phyloP scores from a whole-genome alignment of 2,329 filamentous ascomycete species.

The Aspergillus tanneri region DNA sequence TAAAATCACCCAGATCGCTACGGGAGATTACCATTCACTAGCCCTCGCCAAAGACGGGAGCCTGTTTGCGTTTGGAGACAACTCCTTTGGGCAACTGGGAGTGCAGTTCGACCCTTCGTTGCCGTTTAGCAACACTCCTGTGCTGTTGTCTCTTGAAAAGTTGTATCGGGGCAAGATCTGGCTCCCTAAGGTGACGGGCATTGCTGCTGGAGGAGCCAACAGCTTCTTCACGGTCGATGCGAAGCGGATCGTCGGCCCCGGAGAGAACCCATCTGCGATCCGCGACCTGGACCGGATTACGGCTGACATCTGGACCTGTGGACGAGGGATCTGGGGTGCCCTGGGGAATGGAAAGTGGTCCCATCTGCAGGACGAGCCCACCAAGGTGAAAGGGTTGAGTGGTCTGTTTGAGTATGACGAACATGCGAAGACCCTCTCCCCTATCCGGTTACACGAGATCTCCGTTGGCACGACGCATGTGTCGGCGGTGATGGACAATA shows the following conservation, averaged over 20 bases:
- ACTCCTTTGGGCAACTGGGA: constrained; percentile 87
- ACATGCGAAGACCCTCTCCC: constrained; percentile 61
- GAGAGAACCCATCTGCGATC: constrained; percentile 42
- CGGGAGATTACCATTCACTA: constrained; percentile 84
- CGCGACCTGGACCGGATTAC: constrained; percentile 57
- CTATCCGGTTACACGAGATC: constrained; percentile 73
- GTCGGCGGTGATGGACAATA: constrained; percentile 79
- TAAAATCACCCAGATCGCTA: constrained; percentile 70
- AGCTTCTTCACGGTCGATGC: constrained; percentile 87
- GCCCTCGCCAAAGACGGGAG: constrained; percentile 73
- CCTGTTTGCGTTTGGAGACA: constrained; percentile 87
- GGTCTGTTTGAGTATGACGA: constrained; percentile 89
- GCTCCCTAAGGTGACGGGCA: constrained; percentile 66
- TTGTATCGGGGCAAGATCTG: constrained; percentile 69
- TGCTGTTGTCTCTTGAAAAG: constrained; percentile 66
- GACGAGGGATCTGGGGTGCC: constrained; percentile 77
- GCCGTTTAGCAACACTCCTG: constrained; percentile 66
- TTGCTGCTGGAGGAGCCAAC: constrained; percentile 83
- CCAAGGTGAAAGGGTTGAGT: constrained; percentile 79
- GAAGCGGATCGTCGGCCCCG: constrained; percentile 54
- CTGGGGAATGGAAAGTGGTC: constrained; percentile 88
- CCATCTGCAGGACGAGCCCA: constrained; percentile 74
- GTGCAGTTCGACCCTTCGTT: constrained; percentile 66
- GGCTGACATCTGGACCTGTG: constrained; percentile 82
- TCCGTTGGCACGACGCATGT: constrained; percentile 78